These are phyloP conservation scores for Rhodotorula paludigena DNA, from an alignment of 768 basidiomycete genomes.

Conservation along the genomic window DNA sequence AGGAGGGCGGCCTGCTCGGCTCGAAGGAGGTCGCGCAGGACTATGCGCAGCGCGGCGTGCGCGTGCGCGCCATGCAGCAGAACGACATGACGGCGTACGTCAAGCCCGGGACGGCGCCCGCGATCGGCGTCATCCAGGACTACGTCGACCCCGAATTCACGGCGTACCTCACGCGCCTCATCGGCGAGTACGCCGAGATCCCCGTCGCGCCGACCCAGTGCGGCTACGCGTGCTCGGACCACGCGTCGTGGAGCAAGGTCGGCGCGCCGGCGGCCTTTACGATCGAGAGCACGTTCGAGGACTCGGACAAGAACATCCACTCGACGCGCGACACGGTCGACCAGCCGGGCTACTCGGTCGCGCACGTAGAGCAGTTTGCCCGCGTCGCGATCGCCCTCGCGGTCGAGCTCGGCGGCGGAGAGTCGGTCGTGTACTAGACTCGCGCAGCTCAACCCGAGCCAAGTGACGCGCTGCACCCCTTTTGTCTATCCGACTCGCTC, in stretches of 20 bases:
- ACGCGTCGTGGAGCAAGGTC: constrained; percentile 37
- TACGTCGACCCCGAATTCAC: constrained; percentile 40
- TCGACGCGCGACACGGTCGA: constrained; percentile 38
- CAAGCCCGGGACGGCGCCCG: constrained; percentile 43
- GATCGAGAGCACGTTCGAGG: constrained; percentile 36
- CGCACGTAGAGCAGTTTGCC: constrained; percentile 44
- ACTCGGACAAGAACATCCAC: constrained; percentile 28
- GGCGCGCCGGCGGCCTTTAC: constrained; percentile 38
- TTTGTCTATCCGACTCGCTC: no score
- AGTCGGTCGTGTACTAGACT: neutral
- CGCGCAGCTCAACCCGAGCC: no score
- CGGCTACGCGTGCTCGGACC: constrained; percentile 44
- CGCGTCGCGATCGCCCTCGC: constrained; percentile 41
- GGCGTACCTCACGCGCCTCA: constrained; percentile 34
- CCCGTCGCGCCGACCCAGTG: constrained; percentile 28
- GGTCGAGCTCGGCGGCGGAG: constrained; percentile 40
- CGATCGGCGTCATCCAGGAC: constrained; percentile 43
- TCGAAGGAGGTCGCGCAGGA: constrained; percentile 36
- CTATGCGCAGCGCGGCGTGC: constrained; percentile 17
- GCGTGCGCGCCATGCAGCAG: constrained; percentile 26
- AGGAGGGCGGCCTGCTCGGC: constrained; percentile 50
- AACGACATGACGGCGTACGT: constrained; percentile 48
- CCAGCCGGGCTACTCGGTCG: constrained; percentile 42
- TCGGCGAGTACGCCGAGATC: constrained; percentile 27
- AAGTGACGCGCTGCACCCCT: no score